Percentiles rank a stretch among this genome's conserved stretches.
Conservation (phyloP, 176 grass and related monocot genomes). For the Olyra latifolia region DNA sequence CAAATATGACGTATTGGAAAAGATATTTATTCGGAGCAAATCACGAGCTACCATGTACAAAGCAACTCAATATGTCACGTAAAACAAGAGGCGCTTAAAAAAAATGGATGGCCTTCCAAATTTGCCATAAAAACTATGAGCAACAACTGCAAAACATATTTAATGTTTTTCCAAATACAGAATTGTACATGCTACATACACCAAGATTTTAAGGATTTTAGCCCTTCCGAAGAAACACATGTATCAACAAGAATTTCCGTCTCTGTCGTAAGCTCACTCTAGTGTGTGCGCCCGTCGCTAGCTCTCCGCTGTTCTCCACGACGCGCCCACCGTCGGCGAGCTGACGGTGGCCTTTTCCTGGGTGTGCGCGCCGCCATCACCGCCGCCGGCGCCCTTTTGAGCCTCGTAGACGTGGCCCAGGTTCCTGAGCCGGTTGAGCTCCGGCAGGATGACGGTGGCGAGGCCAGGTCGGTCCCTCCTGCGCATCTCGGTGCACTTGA, state of each 20-base stretch:
- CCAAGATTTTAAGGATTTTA: neutral
- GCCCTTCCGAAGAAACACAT: neutral
- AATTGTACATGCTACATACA: slow-evolving; percentile 29
- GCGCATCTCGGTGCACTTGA: slow-evolving; percentile 84
- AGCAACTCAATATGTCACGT: too few species aligned
- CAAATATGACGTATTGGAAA: too few species aligned
- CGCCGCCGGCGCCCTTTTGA: neutral
- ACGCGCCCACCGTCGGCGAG: slow-evolving; percentile 9
- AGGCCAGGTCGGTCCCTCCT: slow-evolving; percentile 77
- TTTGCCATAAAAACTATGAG: neutral
- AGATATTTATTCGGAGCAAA: too few species aligned
- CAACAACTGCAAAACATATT: slow-evolving; percentile 18
- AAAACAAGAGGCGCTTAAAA: too few species aligned
- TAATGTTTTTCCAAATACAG: slow-evolving; percentile 7
- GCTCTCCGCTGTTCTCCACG: slow-evolving; percentile 51
- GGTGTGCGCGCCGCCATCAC: neutral
- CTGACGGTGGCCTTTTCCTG: slow-evolving; percentile 25
- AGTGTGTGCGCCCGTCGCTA: slow-evolving; percentile 25
- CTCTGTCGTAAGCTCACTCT: slow-evolving; percentile 12
- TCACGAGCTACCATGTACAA: too few species aligned
- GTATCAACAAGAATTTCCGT: neutral
- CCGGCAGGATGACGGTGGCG: slow-evolving; percentile 76
- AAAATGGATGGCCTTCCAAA: neutral
- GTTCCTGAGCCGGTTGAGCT: slow-evolving; percentile 91
- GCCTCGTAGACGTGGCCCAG: slow-evolving; percentile 63